phyloP scores from a whole-genome alignment of 371 early-diverging fungal genomes.

The Lichtheimia ornata region DNA sequence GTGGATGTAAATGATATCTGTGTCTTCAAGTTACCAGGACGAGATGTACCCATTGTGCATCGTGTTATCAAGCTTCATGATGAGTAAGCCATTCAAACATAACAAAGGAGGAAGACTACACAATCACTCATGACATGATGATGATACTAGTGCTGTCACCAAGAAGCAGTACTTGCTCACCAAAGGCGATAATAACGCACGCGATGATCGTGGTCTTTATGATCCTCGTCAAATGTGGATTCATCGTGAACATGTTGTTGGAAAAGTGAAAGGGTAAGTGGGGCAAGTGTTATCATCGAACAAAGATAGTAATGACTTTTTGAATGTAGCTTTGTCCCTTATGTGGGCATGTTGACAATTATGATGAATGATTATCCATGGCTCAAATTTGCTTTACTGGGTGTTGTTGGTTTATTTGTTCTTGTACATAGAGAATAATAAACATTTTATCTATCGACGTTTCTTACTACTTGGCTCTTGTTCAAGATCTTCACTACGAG shows the following conservation, averaged over 20 bases:
- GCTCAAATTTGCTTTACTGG: slow-evolving; percentile 81
- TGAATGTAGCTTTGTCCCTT: slow-evolving; percentile 81
- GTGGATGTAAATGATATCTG: slow-evolving; percentile 92
- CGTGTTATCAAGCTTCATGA: slow-evolving; percentile 91
- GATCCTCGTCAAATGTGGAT: slow-evolving; percentile 91
- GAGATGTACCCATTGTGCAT: slow-evolving; percentile 98
- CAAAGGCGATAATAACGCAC: slow-evolving; percentile 98
- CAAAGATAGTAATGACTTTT: background rate
- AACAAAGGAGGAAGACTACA: background rate
- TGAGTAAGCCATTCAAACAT: slow-evolving; percentile 51
- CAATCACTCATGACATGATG: background rate
- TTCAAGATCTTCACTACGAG: slow-evolving; percentile 9
- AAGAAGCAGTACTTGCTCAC: slow-evolving; percentile 88
- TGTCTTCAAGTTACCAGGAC: slow-evolving; percentile 93
- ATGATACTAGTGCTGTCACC: slow-evolving; percentile 49
- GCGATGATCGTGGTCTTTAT: slow-evolving; percentile 95
- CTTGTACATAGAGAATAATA: slow-evolving; percentile 61
- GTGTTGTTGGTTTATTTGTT: slow-evolving; percentile 74
- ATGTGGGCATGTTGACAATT: slow-evolving; percentile 97
- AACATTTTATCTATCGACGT: background rate
- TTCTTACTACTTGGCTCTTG: slow-evolving; percentile 9
- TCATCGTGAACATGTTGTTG: slow-evolving; percentile 83
- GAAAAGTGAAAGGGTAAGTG: slow-evolving; percentile 81
- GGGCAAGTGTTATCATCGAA: background rate
- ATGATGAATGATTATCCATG: slow-evolving; percentile 94